Conservation (phyloP, 331 rosid genomes). For the Phaseolus coccineus region DNA sequence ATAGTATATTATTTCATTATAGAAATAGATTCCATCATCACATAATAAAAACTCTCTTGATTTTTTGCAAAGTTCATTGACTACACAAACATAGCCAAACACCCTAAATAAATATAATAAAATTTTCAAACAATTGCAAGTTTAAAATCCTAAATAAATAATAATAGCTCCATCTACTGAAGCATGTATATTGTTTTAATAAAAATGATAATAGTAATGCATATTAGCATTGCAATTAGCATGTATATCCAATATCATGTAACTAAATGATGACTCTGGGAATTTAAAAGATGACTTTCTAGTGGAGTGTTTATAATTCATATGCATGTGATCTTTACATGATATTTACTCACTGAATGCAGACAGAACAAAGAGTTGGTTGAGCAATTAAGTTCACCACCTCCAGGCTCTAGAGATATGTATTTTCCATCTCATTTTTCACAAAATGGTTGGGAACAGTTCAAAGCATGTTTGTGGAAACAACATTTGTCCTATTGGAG, state of each 20-base stretch:
- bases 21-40: too few relatives aligned
- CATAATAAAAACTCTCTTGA: background rate
- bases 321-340: background rate
- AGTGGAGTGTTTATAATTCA: background rate
- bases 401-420: conserved; percentile 57
- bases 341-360: conserved; percentile 33
- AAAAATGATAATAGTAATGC: too few relatives aligned
- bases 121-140: background rate
- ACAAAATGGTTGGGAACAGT: conserved; percentile 62
- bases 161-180: background rate
- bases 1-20: too few relatives aligned
- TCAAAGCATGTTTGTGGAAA: conserved; percentile 66
- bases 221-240: too few relatives aligned
- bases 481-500: conserved; percentile 72
- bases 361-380: conserved; percentile 57
- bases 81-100: background rate
- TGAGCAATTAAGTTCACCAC: conserved; percentile 58
- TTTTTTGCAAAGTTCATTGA: background rate
- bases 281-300: background rate
- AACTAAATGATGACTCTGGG: background rate
- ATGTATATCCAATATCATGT: background rate
- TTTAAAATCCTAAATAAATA: background rate
- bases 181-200: background rate
- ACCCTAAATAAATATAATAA: background rate
- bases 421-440: conserved; percentile 59